Conservation (phyloP, 805 yeast genomes). For the Candida cerambycidarum region DNA sequence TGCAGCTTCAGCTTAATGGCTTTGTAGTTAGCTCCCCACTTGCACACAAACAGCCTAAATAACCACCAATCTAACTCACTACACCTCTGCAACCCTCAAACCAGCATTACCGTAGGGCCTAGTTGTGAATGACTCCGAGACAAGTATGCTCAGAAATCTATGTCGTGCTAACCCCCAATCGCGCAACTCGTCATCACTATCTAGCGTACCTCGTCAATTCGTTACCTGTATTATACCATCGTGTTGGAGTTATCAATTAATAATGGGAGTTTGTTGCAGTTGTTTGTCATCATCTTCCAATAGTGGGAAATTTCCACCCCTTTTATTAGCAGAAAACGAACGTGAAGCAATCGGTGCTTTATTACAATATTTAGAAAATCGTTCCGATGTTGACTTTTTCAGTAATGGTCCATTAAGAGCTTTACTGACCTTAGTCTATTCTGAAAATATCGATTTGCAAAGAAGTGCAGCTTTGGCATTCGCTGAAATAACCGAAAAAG, state of each 20-base stretch:
- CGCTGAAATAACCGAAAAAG: slow-evolving; percentile 97
- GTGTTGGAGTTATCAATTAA: no score
- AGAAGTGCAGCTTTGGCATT: slow-evolving; percentile 97
- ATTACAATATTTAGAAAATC: slow-evolving; percentile 82
- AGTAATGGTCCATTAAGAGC: slow-evolving; percentile 84
- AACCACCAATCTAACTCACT: no score
- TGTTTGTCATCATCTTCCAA: slow-evolving; percentile 39
- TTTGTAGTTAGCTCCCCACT: no score
- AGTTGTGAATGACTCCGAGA: no score
- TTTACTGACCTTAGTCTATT: slow-evolving; percentile 86
- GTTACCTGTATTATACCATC: not conserved
- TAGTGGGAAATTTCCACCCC: slow-evolving; percentile 69
- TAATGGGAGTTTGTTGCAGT: slow-evolving; percentile 46
- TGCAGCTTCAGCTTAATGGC: no score
- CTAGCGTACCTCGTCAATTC: slow-evolving; percentile 6
- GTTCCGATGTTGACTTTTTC: slow-evolving; percentile 87
- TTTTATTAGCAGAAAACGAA: slow-evolving; percentile 86
- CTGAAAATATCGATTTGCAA: slow-evolving; percentile 92
- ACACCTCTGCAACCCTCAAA: no score
- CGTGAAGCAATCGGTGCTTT: slow-evolving; percentile 93
- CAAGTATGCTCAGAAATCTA: no score
- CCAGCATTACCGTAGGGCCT: no score
- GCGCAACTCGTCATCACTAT: slow-evolving; percentile 7
- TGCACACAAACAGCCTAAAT: no score
- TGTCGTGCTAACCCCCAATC: not conserved